These are phyloP conservation scores for Aspergillus wentii DNA, from an alignment of 495 filamentous ascomycete genomes.

Conservation along the genomic window DNA sequence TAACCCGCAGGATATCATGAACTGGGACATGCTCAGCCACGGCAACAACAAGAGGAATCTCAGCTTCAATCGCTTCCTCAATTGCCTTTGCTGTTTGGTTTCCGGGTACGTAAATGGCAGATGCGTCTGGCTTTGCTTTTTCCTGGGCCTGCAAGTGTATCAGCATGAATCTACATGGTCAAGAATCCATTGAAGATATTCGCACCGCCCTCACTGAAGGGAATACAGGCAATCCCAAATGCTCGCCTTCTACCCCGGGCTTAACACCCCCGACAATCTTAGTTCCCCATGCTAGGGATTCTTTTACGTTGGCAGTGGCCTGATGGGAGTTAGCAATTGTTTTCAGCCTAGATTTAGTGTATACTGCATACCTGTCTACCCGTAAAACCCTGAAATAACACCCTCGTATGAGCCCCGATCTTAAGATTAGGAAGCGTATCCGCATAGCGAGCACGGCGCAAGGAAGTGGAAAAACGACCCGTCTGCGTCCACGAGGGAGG, in stretches of 20 bases:
- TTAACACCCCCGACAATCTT: constrained; percentile 85
- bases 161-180: constrained; percentile 3
- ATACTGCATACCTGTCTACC: constrained; percentile 43
- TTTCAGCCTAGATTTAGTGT: background rate
- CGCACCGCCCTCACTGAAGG: constrained; percentile 62
- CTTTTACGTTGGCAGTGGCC: constrained; percentile 78
- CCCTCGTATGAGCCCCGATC: constrained; percentile 71
- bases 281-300: constrained; percentile 81
- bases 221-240: constrained; percentile 75
- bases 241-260: constrained; percentile 70
- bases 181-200: constrained; percentile 1
- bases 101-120: constrained; percentile 81
- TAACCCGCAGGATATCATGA: constrained; percentile 76
- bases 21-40: constrained; percentile 90
- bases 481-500: constrained; percentile 5
- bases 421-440: constrained; percentile 72
- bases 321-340: constrained; percentile 15
- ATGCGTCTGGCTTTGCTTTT: constrained; percentile 74
- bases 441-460: constrained; percentile 36
- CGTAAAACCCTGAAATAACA: constrained; percentile 89
- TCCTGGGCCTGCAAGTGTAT: constrained; percentile 58
- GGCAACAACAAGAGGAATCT: constrained; percentile 81
- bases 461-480: constrained; percentile 37
- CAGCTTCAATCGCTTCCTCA: constrained; percentile 83
- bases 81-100: constrained; percentile 73